Percentiles rank a stretch among this genome's conserved stretches.
Conservation (phyloP, 2,329 filamentous ascomycete species). For the Apiospora arundinis region DNA sequence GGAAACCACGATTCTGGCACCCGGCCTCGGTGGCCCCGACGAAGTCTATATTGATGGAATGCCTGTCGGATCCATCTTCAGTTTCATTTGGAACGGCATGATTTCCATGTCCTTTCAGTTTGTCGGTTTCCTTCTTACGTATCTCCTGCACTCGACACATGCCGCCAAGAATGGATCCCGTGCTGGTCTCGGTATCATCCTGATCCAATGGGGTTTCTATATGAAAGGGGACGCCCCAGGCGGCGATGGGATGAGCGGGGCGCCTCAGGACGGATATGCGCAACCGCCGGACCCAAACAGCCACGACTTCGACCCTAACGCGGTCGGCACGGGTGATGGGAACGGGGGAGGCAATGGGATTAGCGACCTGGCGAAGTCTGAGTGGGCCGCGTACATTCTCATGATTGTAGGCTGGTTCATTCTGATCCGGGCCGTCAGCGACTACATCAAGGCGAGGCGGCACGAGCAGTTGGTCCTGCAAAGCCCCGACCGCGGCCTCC, state of each 20-base stretch:
- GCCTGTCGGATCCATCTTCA: conserved; percentile 86
- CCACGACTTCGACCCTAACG: conserved; percentile 82
- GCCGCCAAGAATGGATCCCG: conserved; percentile 97
- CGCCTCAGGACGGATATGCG: conserved; percentile 63
- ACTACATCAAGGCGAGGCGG: conserved; percentile 84
- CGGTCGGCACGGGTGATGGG: conserved; percentile 53
- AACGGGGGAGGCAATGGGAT: conserved; percentile 49
- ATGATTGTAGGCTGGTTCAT: conserved; percentile 99
- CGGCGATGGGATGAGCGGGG: conserved; percentile 51
- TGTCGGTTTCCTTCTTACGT: conserved; percentile 96
- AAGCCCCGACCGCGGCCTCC: conserved; percentile 87
- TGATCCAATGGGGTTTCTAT: conserved; percentile 96
- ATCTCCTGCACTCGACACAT: conserved; percentile 96
- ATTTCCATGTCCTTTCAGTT: conserved; percentile 97
- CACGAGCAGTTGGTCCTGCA: conserved; percentile 94
- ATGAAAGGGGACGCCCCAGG: conserved; percentile 73
- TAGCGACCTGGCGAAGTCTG: conserved; percentile 71
- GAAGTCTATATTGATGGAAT: conserved; percentile 98
- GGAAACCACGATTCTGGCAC: conserved; percentile 97
- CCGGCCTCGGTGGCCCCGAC: conserved; percentile 85
- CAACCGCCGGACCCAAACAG: conserved; percentile 86
- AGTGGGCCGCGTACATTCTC: conserved; percentile 89
- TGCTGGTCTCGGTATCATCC: conserved; percentile 90
- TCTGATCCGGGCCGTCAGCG: conserved; percentile 88
- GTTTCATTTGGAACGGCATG: conserved; percentile 91